Conservation (phyloP, 2,329 filamentous ascomycete species). For the Helotiales sp. region DNA sequence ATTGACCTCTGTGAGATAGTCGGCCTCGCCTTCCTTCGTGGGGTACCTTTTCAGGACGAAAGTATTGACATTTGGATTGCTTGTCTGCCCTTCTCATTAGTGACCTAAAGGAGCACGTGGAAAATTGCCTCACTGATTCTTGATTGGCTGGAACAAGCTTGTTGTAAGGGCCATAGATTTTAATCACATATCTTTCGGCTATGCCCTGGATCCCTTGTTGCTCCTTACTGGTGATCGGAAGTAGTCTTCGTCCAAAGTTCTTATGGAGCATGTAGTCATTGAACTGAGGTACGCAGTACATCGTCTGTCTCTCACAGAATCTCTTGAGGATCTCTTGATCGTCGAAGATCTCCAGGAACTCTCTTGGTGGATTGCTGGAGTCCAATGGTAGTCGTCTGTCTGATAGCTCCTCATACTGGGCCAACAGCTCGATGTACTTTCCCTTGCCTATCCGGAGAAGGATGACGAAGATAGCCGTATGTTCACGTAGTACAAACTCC, state of each 20-base stretch:
- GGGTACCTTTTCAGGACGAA: conserved; percentile 34
- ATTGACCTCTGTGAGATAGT: conserved; percentile 31
- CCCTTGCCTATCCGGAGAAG: conserved; percentile 22
- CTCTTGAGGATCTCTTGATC: conserved; percentile 23
- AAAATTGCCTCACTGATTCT: conserved; percentile 6
- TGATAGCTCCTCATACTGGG: conserved; percentile 19
- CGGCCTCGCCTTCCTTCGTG: conserved; percentile 17
- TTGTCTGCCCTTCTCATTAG: not conserved
- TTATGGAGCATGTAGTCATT: conserved; percentile 22
- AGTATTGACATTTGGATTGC: conserved; percentile 20
- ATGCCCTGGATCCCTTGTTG: conserved; percentile 17
- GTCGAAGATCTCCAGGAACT: conserved; percentile 17
- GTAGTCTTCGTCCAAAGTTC: conserved; percentile 27
- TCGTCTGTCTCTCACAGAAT: conserved; percentile 33
- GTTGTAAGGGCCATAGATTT: conserved; percentile 31
- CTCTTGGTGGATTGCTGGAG: conserved; percentile 10
- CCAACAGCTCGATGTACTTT: conserved; percentile 22
- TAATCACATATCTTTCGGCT: conserved; percentile 26
- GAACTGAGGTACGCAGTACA: conserved; percentile 29
- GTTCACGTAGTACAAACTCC: conserved; percentile 23
- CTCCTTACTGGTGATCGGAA: conserved; percentile 31
- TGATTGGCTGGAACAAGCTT: conserved; percentile 12
- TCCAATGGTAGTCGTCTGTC: conserved; percentile 31
- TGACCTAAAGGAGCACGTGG: not conserved
- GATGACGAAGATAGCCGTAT: conserved; percentile 26